Base-by-base conservation (phyloP, 2,329 filamentous ascomycete genomes). In the Neonectria hederae region DNA sequence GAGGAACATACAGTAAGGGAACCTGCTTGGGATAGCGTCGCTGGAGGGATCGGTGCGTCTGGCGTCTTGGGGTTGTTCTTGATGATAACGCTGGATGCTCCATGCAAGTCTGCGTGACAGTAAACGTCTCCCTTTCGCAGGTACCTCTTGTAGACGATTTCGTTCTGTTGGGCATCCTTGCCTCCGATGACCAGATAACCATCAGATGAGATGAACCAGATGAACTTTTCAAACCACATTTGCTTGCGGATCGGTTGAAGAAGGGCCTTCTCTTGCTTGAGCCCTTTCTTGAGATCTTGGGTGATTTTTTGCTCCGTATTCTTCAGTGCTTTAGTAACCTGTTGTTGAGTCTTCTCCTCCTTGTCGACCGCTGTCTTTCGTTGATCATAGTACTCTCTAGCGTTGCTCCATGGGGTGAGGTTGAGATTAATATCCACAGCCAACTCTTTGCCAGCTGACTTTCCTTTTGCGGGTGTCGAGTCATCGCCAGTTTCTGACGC, bases 201-300 rank as follows among this genome's bases (percentile, higher is more conserved):
- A 75, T 99, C 96, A 0, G 94, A 97, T 0, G 94, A 97, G 71
- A 98, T 87, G 80, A 99, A 99, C 86, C 93, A 98, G 28, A 90
- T 83, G 73, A 97, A 99, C 79, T 99, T 99, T 75, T 99, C 96
- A 71, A 97, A 99, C 96, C 96, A 99, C 73, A 94, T 87, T 69
- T 90, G 91, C 74, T 90, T 91, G 60, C 96, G 88, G 9, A 97
- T 90, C 0, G 92, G 93, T 49, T 94, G 89, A 10, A 98, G 81
- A 2, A 97, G 83, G 21, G 93, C 90, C 77, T 97, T 97, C 79
- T 98, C 96, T 75, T 96, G 91, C 80, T 97, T 97, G 61, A 98
- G 79, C 0, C 90, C 91, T 74, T 94, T 95, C 80, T 92, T 97
- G 22, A 98, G 83, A 76, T 97, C 93, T 13, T 92, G 88, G 5